Evolutionary conservation across 345 rosid genomes (phyloP).

Genomic region (Noccaea bulbosa): DNA sequence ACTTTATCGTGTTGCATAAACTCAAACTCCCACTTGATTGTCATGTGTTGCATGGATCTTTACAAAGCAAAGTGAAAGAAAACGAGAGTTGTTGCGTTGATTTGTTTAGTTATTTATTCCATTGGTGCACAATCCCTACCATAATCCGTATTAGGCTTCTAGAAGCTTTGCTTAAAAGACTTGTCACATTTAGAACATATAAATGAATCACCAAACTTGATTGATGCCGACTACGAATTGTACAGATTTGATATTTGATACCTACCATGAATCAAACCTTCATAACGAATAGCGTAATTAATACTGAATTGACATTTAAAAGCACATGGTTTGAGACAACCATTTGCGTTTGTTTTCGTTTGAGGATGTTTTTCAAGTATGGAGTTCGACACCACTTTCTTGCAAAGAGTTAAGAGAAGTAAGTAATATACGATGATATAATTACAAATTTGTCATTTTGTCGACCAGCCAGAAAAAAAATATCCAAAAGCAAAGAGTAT

Average conservation of each 20-base stretch:
- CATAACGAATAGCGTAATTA: too few relatives aligned
- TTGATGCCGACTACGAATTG: conserved; percentile 3
- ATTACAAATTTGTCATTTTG: neutral
- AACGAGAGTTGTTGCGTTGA: conserved; percentile 3
- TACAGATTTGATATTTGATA: too few relatives aligned
- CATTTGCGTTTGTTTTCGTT: too few relatives aligned
- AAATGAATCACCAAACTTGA: neutral
- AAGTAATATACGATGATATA: too few relatives aligned
- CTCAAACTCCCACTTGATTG: too few relatives aligned
- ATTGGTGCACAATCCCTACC: neutral
- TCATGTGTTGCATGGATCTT: too few relatives aligned
- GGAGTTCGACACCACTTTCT: too few relatives aligned
- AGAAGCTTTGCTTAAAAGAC: conserved; percentile 9
- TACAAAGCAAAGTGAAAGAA: neutral
- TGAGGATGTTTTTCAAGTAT: too few relatives aligned
- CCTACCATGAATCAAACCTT: too few relatives aligned
- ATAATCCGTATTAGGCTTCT: neutral
- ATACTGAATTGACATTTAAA: too few relatives aligned
- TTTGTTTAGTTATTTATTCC: neutral
- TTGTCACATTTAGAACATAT: neutral
- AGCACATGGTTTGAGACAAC: neutral
- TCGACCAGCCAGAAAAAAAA: neutral
- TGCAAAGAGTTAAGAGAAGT: too few relatives aligned
- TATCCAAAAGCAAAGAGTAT: neutral
- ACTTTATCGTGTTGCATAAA: too few relatives aligned